Evolutionary conservation across 2,329 filamentous ascomycete genomes (phyloP), one percentile per base, ranked within the genome.

Genomic region (Coleophoma eucalyptorum): DNA sequence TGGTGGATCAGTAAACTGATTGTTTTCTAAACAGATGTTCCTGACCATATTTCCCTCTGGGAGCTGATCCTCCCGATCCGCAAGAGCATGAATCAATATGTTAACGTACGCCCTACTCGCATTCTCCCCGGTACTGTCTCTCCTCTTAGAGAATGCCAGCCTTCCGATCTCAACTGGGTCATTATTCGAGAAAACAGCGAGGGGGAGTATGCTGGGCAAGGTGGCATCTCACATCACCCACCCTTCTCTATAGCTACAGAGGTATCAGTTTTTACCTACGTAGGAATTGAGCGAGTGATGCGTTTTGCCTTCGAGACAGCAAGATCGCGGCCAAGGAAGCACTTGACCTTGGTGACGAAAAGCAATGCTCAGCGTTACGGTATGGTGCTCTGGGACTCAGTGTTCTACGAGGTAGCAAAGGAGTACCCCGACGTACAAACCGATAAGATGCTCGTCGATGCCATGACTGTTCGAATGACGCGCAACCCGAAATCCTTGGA

Each of bases 341-440:
- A 75, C n/a, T 62, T 84, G 31, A 84, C 80, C 0, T 73, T 84
- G 2, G 81, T 84, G 16, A 83, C 80, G 1, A 85, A 85, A 67
- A 80, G 76, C 49, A 85, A 85, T 60, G 80, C 80, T 0, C 80
- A 83, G 66, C 69, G 81, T 1, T 81, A 84, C 56, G 81, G 81
- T 0, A 81, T 85, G 79, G 81, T 84, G 2, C 73, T 84, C 55
- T 84, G 81, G 81, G 81, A 84, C 58, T 78, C 83, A 60, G 73
- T 84, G 6, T 78, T 77, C 1, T 64, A 65, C 2, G 69, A 73
- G 12, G 74, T 84, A 11, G 72, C 74, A 1, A 71, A 67, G 50
- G 79, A 83, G 2, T 85, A 78, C 56, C 76, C 77, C 0, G 79
- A 83, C 54, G 80, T 84, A 2, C 70, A 69, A 41, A 69, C 74